Conservation (phyloP, 1,139 yeast genomes). For the Pichia inconspicua region DNA sequence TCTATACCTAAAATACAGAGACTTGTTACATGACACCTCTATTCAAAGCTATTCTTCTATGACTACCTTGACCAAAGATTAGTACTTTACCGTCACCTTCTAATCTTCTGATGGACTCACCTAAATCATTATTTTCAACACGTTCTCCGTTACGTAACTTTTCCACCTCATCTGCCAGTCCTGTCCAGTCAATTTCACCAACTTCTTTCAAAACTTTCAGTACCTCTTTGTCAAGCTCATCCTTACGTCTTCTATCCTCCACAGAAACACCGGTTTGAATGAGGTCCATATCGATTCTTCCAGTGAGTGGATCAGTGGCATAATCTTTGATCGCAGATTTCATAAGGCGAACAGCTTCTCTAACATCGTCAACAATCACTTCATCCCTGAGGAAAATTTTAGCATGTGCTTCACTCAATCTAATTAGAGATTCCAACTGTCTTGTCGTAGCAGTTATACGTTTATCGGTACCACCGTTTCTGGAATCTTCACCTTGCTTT, state of each 20-base stretch:
- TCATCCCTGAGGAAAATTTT: slow-evolving; percentile 73
- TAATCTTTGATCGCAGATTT: slow-evolving; percentile 93
- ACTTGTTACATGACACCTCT: slow-evolving; percentile 11
- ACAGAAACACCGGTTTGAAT: slow-evolving; percentile 94
- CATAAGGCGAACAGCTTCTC: slow-evolving; percentile 87
- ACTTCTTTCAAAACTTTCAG: slow-evolving; percentile 37
- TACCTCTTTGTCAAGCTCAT: slow-evolving; percentile 62
- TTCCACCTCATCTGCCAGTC: slow-evolving; percentile 50
- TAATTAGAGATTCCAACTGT: slow-evolving; percentile 91
- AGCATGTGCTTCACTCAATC: slow-evolving; percentile 94
- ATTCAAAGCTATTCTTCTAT: slow-evolving; percentile 50
- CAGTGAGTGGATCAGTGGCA: slow-evolving; percentile 96
- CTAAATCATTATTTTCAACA: slow-evolving; percentile 64
- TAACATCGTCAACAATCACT: slow-evolving; percentile 79
- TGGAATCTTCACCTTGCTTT: slow-evolving; percentile 83
- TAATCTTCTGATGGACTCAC: slow-evolving; percentile 59
- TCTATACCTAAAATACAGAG: background rate
- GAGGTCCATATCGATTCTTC: slow-evolving; percentile 94
- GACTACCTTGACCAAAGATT: slow-evolving; percentile 65
- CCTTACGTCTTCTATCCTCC: slow-evolving; percentile 74
- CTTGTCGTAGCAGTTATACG: slow-evolving; percentile 97
- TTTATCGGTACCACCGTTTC: slow-evolving; percentile 60
- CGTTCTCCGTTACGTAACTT: slow-evolving; percentile 36
- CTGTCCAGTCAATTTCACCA: slow-evolving; percentile 50
- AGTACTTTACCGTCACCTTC: slow-evolving; percentile 69